These are phyloP conservation scores for Madurella fahalii DNA, from an alignment of 2,329 filamentous ascomycete genomes.

Conservation along the genomic window DNA sequence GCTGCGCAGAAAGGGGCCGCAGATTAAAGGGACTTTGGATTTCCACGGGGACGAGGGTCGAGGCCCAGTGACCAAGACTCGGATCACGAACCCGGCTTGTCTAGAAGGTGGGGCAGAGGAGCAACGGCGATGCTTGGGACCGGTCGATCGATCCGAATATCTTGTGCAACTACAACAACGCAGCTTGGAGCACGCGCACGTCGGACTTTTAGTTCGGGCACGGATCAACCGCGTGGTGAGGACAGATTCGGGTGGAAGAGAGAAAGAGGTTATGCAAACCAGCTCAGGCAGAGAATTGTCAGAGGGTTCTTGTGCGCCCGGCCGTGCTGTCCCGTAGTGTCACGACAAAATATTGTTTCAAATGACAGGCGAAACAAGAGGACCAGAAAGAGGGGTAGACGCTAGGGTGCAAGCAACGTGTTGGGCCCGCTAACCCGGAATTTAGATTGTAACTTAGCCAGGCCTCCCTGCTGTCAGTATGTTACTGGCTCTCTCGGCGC, in stretches of 20 bases:
- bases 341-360: background rate
- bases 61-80: slow-evolving; percentile 8
- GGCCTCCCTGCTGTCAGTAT: no score
- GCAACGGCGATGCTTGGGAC: background rate
- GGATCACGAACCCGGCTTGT: slow-evolving; percentile 9
- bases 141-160: no score
- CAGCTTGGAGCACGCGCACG: no score
- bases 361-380: background rate
- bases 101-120: slow-evolving; percentile 7
- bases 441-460: no score
- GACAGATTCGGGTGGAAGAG: no score
- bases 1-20: slow-evolving; percentile 21
- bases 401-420: background rate
- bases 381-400: slow-evolving; percentile 13
- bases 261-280: no score
- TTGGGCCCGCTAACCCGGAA: background rate
- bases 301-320: no score
- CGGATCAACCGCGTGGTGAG: no score
- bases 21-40: slow-evolving; percentile 16
- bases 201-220: no score
- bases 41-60: slow-evolving; percentile 21
- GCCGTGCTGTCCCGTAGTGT: background rate
- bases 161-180: no score
- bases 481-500: no score
- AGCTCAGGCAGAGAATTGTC: no score